phyloP scores from a whole-genome alignment of 768 basidiomycete genomes.

The Amanita pseudoporphyria region DNA sequence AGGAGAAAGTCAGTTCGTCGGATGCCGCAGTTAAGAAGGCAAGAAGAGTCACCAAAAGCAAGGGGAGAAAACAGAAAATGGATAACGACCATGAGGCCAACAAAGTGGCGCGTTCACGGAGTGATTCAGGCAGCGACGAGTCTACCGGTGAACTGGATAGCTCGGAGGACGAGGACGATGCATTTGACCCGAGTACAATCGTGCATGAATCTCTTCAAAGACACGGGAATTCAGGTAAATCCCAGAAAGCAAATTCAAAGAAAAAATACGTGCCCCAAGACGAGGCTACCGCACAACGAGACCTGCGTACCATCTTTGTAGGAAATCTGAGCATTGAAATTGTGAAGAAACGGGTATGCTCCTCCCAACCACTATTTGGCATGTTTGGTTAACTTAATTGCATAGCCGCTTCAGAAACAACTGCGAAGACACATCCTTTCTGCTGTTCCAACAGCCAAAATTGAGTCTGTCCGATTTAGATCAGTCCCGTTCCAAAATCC shows the following conservation, averaged over 20 bases:
- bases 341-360: slow-evolving; percentile 62
- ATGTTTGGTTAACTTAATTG: neutral
- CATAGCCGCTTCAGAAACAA: slow-evolving; percentile 64
- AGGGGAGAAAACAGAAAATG: neutral
- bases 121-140: neutral
- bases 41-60: neutral
- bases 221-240: slow-evolving; percentile 11
- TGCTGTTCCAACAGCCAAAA: slow-evolving; percentile 63
- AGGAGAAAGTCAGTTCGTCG: neutral
- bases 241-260: neutral
- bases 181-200: slow-evolving; percentile 19
- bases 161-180: slow-evolving; percentile 1
- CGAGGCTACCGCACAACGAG: slow-evolving; percentile 65
- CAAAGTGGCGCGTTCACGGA: neutral
- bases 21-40: neutral
- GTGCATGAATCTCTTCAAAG: slow-evolving; percentile 56
- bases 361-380: neutral
- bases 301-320: slow-evolving; percentile 83
- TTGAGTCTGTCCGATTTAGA: slow-evolving; percentile 90
- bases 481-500: slow-evolving; percentile 86
- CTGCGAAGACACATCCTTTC: slow-evolving; percentile 70
- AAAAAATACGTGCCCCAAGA: slow-evolving; percentile 50
- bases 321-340: slow-evolving; percentile 80
- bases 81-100: neutral
- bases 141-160: neutral